Percentiles rank a stretch among this genome's conserved stretches.
These are phyloP conservation scores for Pyrus communis DNA, from an alignment of 306 rosid genomes.

Conservation along the genomic window DNA sequence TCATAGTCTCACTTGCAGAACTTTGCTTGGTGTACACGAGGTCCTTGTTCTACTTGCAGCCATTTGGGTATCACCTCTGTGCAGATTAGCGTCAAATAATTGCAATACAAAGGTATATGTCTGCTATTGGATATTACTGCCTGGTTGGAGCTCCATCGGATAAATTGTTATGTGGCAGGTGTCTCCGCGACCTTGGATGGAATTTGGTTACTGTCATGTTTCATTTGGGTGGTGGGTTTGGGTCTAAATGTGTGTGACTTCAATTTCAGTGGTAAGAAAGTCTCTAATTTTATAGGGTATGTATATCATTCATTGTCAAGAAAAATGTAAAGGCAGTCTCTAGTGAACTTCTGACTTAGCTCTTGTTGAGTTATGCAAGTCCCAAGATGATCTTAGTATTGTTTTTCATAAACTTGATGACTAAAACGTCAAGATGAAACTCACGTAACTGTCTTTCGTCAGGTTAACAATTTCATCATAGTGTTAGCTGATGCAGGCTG, in stretches of 20 bases:
- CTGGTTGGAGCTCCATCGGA: conserved; percentile 5
- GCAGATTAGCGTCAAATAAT: conserved; percentile 13
- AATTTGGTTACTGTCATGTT: neutral
- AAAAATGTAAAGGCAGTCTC: conserved; percentile 15
- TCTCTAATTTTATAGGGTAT: conserved; percentile 11
- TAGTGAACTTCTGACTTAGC: conserved; percentile 7
- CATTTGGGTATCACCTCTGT: conserved; percentile 13
- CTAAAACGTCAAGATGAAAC: neutral
- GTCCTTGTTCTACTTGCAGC: conserved; percentile 24
- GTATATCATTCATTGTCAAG: conserved; percentile 28
- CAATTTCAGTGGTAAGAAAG: conserved; percentile 8
- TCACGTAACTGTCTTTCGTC: neutral
- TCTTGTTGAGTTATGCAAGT: neutral
- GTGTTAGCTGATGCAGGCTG: neutral
- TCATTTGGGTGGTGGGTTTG: neutral
- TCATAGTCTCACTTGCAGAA: conserved; percentile 30
- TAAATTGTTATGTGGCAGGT: conserved; percentile 6
- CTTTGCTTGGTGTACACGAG: conserved; percentile 17
- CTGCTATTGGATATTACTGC: conserved; percentile 12
- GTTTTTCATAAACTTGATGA: neutral
- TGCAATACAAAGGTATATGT: conserved; percentile 2
- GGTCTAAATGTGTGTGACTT: neutral
- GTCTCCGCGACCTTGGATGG: neutral
- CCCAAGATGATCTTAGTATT: neutral
- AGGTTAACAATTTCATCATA: neutral